A percentile compares a stretch with the other conserved stretches of the same genome.
These are phyloP conservation scores for Erodium moschatum DNA, from an alignment of 441 rosid species.

Conservation along the genomic window DNA sequence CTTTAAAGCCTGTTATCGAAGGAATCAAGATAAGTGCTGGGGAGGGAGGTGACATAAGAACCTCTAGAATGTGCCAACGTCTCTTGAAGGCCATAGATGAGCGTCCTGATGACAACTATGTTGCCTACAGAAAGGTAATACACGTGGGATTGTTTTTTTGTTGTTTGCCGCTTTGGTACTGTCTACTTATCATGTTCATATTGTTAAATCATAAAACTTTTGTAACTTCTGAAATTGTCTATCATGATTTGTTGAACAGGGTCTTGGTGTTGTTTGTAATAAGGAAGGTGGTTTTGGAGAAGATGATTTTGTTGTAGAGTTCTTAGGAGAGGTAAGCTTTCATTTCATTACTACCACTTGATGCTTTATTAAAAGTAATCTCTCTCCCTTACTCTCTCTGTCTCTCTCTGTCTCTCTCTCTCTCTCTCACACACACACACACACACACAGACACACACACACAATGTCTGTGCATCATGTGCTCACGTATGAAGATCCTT, in stretches of 20 bases:
- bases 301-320: constrained; percentile 97
- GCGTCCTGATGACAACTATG: constrained; percentile 92
- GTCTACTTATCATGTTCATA: neutral
- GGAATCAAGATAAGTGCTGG: constrained; percentile 66
- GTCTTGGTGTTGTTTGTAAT: constrained; percentile 98
- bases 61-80: constrained; percentile 62
- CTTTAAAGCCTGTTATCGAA: constrained; percentile 72
- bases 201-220: constrained; percentile 10
- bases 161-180: neutral
- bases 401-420: too few species aligned
- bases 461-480: too few species aligned
- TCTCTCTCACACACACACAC: too few species aligned
- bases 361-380: too few species aligned
- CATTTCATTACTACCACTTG: neutral
- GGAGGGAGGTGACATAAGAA: constrained; percentile 58
- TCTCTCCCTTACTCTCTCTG: too few species aligned
- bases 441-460: too few species aligned
- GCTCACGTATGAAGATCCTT: too few species aligned
- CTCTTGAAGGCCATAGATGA: constrained; percentile 73
- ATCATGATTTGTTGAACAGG: constrained; percentile 44
- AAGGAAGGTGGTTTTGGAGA: constrained; percentile 84
- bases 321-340: constrained; percentile 87
- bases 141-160: constrained; percentile 16
- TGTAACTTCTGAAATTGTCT: constrained; percentile 13
- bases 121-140: constrained; percentile 89